Evolutionary conservation across 805 yeast species (phyloP).

Genomic region (Metschnikowia kofuensis): DNA sequence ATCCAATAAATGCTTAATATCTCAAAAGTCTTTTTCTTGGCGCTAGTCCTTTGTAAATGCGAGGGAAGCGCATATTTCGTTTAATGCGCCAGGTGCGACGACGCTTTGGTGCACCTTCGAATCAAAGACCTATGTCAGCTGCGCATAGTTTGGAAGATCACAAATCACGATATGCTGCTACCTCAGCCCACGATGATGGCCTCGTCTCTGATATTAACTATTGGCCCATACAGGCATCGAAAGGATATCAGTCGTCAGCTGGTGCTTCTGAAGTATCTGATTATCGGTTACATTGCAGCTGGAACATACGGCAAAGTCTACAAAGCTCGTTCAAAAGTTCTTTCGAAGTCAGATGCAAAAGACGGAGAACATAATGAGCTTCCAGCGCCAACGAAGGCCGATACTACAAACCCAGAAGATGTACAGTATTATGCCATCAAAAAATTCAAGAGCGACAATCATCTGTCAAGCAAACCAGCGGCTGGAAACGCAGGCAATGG

Average conservation of each 20-base stretch:
- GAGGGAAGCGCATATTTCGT: too few relatives aligned
- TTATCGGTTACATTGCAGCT: constrained; percentile 94
- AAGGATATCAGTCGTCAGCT: constrained; percentile 65
- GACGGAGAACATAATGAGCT: constrained; percentile 13
- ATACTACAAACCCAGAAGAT: constrained; percentile 6
- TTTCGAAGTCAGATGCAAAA: constrained; percentile 8
- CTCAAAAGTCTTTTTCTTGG: too few relatives aligned
- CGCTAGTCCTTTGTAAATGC: too few relatives aligned
- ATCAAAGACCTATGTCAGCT: too few relatives aligned
- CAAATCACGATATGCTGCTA: constrained; percentile 8
- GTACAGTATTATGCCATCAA: constrained; percentile 73
- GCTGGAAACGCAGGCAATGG: constrained; percentile 25
- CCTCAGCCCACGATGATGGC: constrained; percentile 34
- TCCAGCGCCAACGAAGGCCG: constrained; percentile 4
- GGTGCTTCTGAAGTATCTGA: constrained; percentile 81
- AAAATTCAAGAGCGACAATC: constrained; percentile 84
- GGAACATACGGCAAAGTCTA: constrained; percentile 97
- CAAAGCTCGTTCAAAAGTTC: constrained; percentile 62
- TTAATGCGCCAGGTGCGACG: too few relatives aligned
- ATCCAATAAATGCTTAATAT: too few relatives aligned
- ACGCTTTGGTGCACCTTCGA: too few relatives aligned
- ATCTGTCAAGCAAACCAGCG: constrained; percentile 27
- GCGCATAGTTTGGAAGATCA: too few relatives aligned
- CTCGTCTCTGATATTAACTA: constrained; percentile 36
- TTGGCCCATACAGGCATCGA: constrained; percentile 45